Evolutionary conservation across 1,139 yeast genomes (phyloP).

Genomic region (Debaryomyces sp.): DNA sequence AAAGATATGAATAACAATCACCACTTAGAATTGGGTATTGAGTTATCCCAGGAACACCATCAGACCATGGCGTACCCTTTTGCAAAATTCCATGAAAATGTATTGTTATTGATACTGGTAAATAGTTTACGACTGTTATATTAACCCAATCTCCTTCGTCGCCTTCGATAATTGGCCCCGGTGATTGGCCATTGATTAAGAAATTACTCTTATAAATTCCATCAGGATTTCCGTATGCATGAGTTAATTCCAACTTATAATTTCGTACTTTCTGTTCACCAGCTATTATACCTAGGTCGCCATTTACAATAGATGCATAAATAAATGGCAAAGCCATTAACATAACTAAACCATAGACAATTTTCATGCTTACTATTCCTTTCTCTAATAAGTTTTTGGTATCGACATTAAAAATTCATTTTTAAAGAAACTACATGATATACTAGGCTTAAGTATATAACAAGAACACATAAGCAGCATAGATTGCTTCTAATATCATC

Average conservation of each 20-base stretch:
- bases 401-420: background rate
- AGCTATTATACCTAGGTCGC: background rate
- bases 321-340: background rate
- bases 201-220: constrained; percentile 18
- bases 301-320: background rate
- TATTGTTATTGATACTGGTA: constrained; percentile 37
- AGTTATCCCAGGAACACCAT: constrained; percentile 49
- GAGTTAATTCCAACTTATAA: constrained; percentile 17
- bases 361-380: background rate
- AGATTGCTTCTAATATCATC: background rate
- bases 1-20: constrained; percentile 36
- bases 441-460: constrained; percentile 1
- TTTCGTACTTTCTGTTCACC: constrained; percentile 9
- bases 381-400: background rate
- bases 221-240: constrained; percentile 18
- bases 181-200: constrained; percentile 33
- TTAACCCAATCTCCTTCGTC: constrained; percentile 38
- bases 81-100: constrained; percentile 54
- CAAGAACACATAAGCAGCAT: background rate
- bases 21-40: constrained; percentile 43
- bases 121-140: constrained; percentile 28
- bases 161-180: constrained; percentile 39
- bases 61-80: constrained; percentile 38
- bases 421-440: background rate
- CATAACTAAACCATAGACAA: background rate